Evolutionary conservation across 352 stramenopile genomes (phyloP), one percentile per base, ranked within the genome.

Genomic region (Globisporangium takayamanum): DNA sequence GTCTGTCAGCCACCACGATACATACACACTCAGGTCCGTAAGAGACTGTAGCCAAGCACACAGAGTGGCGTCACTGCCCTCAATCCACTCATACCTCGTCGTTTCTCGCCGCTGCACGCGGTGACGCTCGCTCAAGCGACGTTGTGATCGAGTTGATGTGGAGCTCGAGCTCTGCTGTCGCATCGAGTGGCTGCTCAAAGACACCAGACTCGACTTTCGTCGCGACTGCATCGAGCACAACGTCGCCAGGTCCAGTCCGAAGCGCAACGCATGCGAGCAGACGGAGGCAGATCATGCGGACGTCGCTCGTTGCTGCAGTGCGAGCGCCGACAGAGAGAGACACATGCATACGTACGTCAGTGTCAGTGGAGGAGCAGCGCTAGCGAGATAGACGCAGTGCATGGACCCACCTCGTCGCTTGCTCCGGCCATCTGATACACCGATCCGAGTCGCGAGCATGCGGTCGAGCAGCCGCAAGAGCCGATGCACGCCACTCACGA

Each of bases 401-500:
- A 39, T 39, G 33, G 33, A 39, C 33, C 62, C 59, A 80, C 72
- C 54, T 67, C 76, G 80, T 53, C 69, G 73, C 59, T 66, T 69
- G 10, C 67, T 48, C 56, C 74, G 66, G 48, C 69, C 57, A 2
- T 57, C 51, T 45, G 26, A 18, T 44, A 20, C 18, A 48, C 53
- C 1, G 56, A 58, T 2, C 58, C 71, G 59, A 45, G 64, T n/a
- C 28, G 63, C 41, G n/a, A 87, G 57, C 64, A 87, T 87, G 49
- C 71, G 70, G 46, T 88, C 74, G 7, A 89, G 57, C 12, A 83
- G 45, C 14, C 66, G 69, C 22, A 88, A 55, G 3, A 86, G 45
- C 26, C 72, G 75, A 52, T 88, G 70, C 5, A 81, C 60, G 2
- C 77, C 81, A 48, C 69, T 79, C 2, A 91, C 72, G 14, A 91